A percentile compares a stretch with the other conserved stretches of the same genome.
These are phyloP conservation scores for Oxyria digyna DNA, from an alignment of 148 eudicot species.

Conservation along the genomic window DNA sequence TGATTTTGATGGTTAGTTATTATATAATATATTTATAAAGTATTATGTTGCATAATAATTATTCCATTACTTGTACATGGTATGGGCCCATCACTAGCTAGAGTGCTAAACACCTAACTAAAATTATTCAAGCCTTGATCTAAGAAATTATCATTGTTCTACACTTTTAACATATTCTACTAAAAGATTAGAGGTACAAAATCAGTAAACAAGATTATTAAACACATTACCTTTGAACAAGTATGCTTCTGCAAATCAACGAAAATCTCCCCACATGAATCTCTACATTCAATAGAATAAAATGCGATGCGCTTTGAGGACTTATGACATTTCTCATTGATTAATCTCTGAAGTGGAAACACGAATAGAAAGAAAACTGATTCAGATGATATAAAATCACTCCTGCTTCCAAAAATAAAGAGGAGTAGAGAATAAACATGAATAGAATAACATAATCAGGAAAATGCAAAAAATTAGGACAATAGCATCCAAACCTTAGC, in stretches of 20 bases:
- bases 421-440: neutral
- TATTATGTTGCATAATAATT: too few species aligned
- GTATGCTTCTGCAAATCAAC: conserved; percentile 70
- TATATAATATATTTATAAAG: too few species aligned
- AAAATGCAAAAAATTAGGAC: neutral
- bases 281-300: conserved; percentile 82
- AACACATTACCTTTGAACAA: conserved; percentile 47
- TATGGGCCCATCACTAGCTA: too few species aligned
- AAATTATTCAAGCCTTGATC: neutral
- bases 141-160: neutral
- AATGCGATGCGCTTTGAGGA: conserved; percentile 68
- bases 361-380: neutral
- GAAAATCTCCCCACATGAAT: conserved; percentile 91
- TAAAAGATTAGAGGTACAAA: neutral
- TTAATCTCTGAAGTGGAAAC: conserved; percentile 33
- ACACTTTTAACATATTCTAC: neutral
- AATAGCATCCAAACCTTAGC: conserved; percentile 37
- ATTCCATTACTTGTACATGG: too few species aligned
- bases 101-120: neutral
- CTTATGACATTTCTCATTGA: conserved; percentile 81
- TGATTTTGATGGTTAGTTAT: too few species aligned
- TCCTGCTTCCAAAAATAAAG: neutral
- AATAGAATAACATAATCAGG: neutral
- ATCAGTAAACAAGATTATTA: neutral
- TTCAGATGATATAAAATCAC: neutral